Evolutionary conservation across 306 rosid genomes (phyloP).

Genomic region (Cicer arietinum): DNA sequence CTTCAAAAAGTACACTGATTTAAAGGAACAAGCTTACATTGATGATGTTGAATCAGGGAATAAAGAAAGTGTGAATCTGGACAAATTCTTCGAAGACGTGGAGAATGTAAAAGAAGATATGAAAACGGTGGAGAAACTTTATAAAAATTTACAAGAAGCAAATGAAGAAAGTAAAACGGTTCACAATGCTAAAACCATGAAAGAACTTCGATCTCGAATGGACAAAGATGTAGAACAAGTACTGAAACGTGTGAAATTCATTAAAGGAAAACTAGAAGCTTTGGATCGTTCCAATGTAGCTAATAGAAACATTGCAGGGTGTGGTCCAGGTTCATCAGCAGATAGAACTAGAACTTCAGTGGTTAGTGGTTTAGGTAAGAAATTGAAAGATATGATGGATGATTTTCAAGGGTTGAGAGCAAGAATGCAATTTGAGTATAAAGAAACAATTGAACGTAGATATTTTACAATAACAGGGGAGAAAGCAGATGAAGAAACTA

Average conservation of each 20-base stretch:
- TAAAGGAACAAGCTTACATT: slow-evolving; percentile 58
- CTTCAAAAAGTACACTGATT: slow-evolving; percentile 69
- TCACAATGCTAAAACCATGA: slow-evolving; percentile 82
- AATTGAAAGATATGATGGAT: slow-evolving; percentile 78
- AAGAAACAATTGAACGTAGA: slow-evolving; percentile 83
- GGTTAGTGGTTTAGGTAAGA: slow-evolving; percentile 84
- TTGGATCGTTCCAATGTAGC: slow-evolving; percentile 70
- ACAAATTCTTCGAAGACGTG: slow-evolving; percentile 82
- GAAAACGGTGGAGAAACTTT: slow-evolving; percentile 65
- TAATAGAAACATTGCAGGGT: slow-evolving; percentile 66
- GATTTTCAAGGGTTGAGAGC: slow-evolving; percentile 74
- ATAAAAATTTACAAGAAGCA: slow-evolving; percentile 63
- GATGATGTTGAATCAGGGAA: slow-evolving; percentile 73
- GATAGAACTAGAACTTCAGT: slow-evolving; percentile 86
- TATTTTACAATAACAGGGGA: slow-evolving; percentile 86
- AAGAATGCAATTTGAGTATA: slow-evolving; percentile 70
- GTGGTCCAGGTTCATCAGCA: slow-evolving; percentile 88
- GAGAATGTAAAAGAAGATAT: slow-evolving; percentile 85
- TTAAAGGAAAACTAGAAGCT: slow-evolving; percentile 74
- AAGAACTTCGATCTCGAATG: slow-evolving; percentile 67
- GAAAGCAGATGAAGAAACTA: slow-evolving; percentile 79
- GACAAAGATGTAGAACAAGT: slow-evolving; percentile 72
- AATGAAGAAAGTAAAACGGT: slow-evolving; percentile 75
- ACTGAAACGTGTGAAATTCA: slow-evolving; percentile 63
- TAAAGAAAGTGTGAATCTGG: slow-evolving; percentile 64